Evolutionary conservation across 2,329 filamentous ascomycete genomes (phyloP).

Genomic region (Oidium heveae): DNA sequence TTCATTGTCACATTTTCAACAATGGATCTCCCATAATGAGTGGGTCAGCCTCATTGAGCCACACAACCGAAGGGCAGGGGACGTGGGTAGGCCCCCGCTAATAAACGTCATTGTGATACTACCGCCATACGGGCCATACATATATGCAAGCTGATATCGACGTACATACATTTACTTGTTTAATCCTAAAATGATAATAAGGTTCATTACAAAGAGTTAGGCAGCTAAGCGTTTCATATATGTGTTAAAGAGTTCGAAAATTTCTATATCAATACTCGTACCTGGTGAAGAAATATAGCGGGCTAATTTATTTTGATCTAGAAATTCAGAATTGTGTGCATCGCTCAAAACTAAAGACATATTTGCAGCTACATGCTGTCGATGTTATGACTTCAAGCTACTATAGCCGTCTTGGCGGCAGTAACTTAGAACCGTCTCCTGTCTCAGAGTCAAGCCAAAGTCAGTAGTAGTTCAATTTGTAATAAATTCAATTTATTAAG

Average conservation of each 20-base stretch:
- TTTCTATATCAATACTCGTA: no score
- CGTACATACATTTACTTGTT: not conserved
- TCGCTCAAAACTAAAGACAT: not conserved
- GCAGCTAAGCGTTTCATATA: no score
- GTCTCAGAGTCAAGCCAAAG: not conserved
- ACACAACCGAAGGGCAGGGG: no score
- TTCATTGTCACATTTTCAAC: no score
- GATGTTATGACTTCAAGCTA: slow-evolving; percentile 7
- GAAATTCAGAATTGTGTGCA: not conserved
- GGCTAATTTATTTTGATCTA: no score
- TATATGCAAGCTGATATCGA: not conserved
- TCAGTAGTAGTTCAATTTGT: not conserved
- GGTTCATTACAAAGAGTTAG: not conserved
- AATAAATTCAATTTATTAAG: not conserved
- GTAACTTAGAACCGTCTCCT: not conserved
- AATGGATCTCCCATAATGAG: no score
- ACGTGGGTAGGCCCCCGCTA: no score
- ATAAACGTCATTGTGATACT: no score
- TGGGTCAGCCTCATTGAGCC: no score
- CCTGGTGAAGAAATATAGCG: no score
- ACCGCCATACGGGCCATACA: no score
- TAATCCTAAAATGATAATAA: not conserved
- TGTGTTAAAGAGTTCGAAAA: no score
- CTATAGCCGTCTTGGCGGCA: slow-evolving; percentile 6
- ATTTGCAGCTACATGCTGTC: not conserved